Conservation (phyloP, 2,329 filamentous ascomycete species). For the Pseudopithomyces chartarum region DNA sequence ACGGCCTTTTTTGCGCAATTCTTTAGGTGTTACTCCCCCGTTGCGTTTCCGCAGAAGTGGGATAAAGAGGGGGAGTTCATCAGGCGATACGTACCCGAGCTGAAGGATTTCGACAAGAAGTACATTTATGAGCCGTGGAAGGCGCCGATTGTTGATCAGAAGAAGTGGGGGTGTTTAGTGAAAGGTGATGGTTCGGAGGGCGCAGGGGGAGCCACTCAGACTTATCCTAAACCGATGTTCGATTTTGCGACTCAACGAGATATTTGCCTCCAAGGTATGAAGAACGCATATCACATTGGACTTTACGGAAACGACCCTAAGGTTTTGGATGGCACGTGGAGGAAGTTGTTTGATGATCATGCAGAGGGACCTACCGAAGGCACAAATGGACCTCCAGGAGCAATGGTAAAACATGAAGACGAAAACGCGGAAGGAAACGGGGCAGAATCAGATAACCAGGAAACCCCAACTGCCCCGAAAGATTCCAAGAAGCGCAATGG, state of each 20-base stretch:
- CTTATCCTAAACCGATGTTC: slow-evolving; percentile 78
- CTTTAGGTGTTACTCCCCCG: slow-evolving; percentile 71
- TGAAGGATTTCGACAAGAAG: slow-evolving; percentile 65
- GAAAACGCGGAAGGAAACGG: slow-evolving; percentile 20
- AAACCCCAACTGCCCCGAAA: slow-evolving; percentile 16
- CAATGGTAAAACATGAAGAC: slow-evolving; percentile 34
- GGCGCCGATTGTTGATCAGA: slow-evolving; percentile 70
- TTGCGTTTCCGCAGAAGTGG: slow-evolving; percentile 77
- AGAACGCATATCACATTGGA: slow-evolving; percentile 69
- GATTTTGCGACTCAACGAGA: slow-evolving; percentile 69
- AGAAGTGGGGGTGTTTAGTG: slow-evolving; percentile 67
- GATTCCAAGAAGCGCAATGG: slow-evolving; percentile 49
- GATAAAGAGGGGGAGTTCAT: slow-evolving; percentile 71
- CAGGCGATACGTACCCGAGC: slow-evolving; percentile 69
- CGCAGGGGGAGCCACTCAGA: slow-evolving; percentile 49
- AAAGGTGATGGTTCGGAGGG: slow-evolving; percentile 50
- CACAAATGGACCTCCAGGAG: slow-evolving; percentile 45
- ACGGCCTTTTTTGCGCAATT: slow-evolving; percentile 77
- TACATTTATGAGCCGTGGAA: slow-evolving; percentile 84
- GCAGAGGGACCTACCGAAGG: slow-evolving; percentile 54
- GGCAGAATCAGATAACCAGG: slow-evolving; percentile 15
- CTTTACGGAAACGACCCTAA: slow-evolving; percentile 67
- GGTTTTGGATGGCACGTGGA: slow-evolving; percentile 66
- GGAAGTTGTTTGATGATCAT: slow-evolving; percentile 53
- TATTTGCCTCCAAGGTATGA: slow-evolving; percentile 70